Base-by-base conservation (phyloP, 2,329 filamentous ascomycete species). In the Bipolaris cookei region DNA sequence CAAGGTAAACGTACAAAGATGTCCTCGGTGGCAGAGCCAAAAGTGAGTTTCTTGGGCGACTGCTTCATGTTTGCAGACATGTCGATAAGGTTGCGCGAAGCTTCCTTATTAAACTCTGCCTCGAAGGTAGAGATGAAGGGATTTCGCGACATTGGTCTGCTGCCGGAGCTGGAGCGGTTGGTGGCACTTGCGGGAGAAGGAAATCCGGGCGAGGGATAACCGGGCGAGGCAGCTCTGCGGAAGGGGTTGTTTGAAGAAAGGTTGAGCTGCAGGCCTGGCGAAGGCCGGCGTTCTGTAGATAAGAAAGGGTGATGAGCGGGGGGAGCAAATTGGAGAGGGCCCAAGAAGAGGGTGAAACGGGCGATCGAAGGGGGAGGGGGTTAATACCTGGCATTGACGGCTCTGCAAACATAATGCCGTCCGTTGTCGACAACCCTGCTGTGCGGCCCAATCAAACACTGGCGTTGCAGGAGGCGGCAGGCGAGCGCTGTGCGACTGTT, bases 161-260 rank as follows among this genome's bases (percentile, higher is more conserved):
- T 84, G 77, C 86, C 85, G 84, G 87, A 63, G 50, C 63, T 68
- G 49, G 61, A 63, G 59, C 65, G 67, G 56, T 66, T 52, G 32
- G 45, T 47, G 51, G 57, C 59, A 84, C 88, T 61, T 77, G 77
- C 43, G 54, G 71, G 72, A 34, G 70, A 72, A 54, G 70, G 70
- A 63, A 77, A 58, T 51, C 72, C 63, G 32, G 74, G 73, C 32
- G 74, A 75, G 50, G 70, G 66, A 54, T 72, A 56, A 43, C 63
- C 70, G 57, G 80, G 88, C 62, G 89, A 90, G 35, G 82, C 81
- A 63, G 88, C 86, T 71, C 88, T 91, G 80, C 90, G 88, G 73
- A 85, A 93, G 61, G 90, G 90, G 74, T 93, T 93, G 83, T 92
- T 92, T 76, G 88, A 88, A 71, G 79, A 78, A 55, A 92, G 84